A percentile compares a stretch with the other conserved stretches of the same genome.
phyloP scores from a whole-genome alignment of 2,329 filamentous ascomycete species.

The Microdochium trichocladiopsis region DNA sequence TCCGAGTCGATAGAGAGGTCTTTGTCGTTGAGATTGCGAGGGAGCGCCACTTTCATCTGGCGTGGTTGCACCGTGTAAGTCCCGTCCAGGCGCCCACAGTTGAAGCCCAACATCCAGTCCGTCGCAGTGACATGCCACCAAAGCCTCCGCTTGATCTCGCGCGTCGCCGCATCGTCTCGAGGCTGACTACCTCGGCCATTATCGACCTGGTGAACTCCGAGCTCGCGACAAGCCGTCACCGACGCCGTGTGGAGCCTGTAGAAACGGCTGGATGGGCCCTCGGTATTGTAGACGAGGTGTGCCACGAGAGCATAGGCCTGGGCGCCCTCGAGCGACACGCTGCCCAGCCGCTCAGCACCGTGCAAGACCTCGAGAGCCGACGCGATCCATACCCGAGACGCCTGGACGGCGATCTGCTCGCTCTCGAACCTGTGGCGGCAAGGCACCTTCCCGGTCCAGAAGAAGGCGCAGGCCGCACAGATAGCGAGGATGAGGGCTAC shows the following conservation, averaged over 20 bases:
- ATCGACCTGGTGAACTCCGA: slow-evolving; percentile 31
- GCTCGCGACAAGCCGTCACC: slow-evolving; percentile 21
- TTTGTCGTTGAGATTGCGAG: slow-evolving; percentile 29
- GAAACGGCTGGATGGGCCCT: slow-evolving; percentile 25
- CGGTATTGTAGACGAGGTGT: slow-evolving; percentile 29
- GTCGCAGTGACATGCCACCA: slow-evolving; percentile 36
- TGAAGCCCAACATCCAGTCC: slow-evolving; percentile 31
- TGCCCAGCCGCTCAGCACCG: slow-evolving; percentile 18
- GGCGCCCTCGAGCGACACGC: slow-evolving; percentile 23
- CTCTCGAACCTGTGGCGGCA: slow-evolving; percentile 7
- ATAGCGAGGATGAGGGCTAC: slow-evolving; percentile 18
- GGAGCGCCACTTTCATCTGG: slow-evolving; percentile 30
- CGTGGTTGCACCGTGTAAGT: slow-evolving; percentile 27
- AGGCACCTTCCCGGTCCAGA: slow-evolving; percentile 9
- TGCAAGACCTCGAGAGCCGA: slow-evolving; percentile 26
- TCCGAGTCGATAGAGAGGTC: slow-evolving; percentile 22
- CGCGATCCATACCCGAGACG: slow-evolving; percentile 11
- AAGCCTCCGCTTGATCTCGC: slow-evolving; percentile 30
- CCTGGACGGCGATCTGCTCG: slow-evolving; percentile 8
- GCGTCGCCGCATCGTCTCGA: slow-evolving; percentile 13
- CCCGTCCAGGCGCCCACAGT: slow-evolving; percentile 24
- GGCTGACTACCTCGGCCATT: slow-evolving; percentile 15
- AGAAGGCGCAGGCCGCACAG: slow-evolving; percentile 19
- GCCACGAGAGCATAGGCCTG: slow-evolving; percentile 29
- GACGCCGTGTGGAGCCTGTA: slow-evolving; percentile 20